Percentiles rank a stretch among this genome's conserved stretches.
Evolutionary conservation across 116 monocot species (phyloP).

Genomic region (Thalassia testudinum): DNA sequence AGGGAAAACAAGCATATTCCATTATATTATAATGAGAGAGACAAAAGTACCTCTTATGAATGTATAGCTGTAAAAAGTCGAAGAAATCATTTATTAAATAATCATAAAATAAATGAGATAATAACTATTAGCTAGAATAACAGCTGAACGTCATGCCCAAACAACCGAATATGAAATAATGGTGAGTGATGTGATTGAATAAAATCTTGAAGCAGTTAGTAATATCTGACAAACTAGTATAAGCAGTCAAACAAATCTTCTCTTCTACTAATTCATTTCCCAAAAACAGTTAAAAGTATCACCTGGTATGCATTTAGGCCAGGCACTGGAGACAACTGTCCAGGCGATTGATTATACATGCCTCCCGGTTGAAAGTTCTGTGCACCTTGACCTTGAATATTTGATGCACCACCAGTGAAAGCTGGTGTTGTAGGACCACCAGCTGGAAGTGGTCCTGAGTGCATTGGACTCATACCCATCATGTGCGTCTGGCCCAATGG

Average conservation of each 20-base stretch:
- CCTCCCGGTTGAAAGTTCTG: constrained; percentile 54
- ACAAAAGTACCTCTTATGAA: too few relatives aligned
- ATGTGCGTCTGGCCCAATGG: constrained; percentile 42
- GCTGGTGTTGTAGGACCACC: constrained; percentile 31
- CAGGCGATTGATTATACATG: constrained; percentile 50
- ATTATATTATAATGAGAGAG: too few relatives aligned
- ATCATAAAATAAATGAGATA: too few relatives aligned
- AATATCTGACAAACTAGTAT: background rate
- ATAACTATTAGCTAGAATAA: too few relatives aligned
- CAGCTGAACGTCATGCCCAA: too few relatives aligned
- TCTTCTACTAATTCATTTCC: background rate
- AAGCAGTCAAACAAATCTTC: background rate
- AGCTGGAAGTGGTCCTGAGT: constrained; percentile 20
- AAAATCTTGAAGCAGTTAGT: background rate
- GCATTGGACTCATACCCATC: constrained; percentile 56
- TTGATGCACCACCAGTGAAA: constrained; percentile 35
- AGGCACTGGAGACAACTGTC: constrained; percentile 26
- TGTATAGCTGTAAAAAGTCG: too few relatives aligned
- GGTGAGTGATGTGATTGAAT: background rate
- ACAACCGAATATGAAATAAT: too few relatives aligned
- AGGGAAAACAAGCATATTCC: too few relatives aligned
- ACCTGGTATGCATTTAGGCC: constrained; percentile 77
- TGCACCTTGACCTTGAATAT: constrained; percentile 34
- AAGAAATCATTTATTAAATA: too few relatives aligned
- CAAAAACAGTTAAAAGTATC: background rate